These are phyloP conservation scores for Pachysolen tannophilus DNA, from an alignment of 805 yeast genomes.

Conservation along the genomic window DNA sequence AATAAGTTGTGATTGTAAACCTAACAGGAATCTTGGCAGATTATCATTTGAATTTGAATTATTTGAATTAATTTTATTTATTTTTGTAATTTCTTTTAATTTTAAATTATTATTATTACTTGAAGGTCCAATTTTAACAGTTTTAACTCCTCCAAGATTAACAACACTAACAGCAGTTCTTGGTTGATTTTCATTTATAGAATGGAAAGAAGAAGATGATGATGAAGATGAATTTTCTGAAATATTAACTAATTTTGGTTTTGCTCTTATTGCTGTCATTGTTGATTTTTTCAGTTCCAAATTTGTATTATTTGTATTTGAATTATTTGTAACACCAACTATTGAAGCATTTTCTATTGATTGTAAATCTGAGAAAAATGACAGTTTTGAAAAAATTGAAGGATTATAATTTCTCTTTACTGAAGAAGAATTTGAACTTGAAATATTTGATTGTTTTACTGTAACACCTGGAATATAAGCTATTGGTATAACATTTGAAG, in stretches of 20 bases:
- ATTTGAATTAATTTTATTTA: slow-evolving; percentile 1
- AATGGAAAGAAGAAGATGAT: too few species aligned
- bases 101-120: neutral
- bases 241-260: slow-evolving; percentile 61
- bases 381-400: slow-evolving; percentile 31
- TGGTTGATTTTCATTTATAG: slow-evolving; percentile 6
- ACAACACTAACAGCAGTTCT: slow-evolving; percentile 6
- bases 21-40: slow-evolving; percentile 15
- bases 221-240: slow-evolving; percentile 22
- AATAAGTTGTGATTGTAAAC: slow-evolving; percentile 16
- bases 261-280: slow-evolving; percentile 71
- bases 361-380: slow-evolving; percentile 33
- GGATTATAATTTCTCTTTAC: slow-evolving; percentile 32
- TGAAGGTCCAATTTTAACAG: slow-evolving; percentile 1
- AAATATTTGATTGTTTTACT: slow-evolving; percentile 21
- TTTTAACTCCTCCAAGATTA: slow-evolving; percentile 5
- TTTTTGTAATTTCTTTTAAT: slow-evolving; percentile 11
- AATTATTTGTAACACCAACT: slow-evolving; percentile 27
- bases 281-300: too few species aligned
- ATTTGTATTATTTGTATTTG: slow-evolving; percentile 28
- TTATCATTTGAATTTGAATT: slow-evolving; percentile 1
- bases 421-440: slow-evolving; percentile 15
- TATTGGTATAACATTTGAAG: slow-evolving; percentile 83
- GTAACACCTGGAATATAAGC: slow-evolving; percentile 95
- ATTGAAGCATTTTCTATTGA: slow-evolving; percentile 40